phyloP scores from a whole-genome alignment of 176 grass and related monocot genomes.

The Oryza meyeriana region DNA sequence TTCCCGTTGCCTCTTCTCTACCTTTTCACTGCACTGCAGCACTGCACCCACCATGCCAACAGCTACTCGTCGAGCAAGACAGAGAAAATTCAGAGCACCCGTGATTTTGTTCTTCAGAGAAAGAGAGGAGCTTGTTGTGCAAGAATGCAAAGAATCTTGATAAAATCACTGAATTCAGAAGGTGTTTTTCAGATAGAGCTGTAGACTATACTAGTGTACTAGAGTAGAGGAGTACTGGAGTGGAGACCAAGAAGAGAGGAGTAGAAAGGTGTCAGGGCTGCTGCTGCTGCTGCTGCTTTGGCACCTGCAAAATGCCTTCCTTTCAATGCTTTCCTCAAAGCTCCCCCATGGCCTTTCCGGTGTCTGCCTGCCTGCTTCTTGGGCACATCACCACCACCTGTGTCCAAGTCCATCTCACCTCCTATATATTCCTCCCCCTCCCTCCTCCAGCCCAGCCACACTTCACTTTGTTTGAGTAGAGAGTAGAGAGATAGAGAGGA shows the following conservation, averaged over 20 bases:
- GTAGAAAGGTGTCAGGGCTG: not conserved
- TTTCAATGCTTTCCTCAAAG: not conserved
- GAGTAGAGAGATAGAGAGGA: not conserved
- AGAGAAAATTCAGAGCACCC: not conserved
- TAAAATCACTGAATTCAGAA: not conserved
- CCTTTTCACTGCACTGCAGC: no score
- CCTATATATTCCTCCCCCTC: conserved; percentile 29
- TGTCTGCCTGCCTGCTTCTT: conserved; percentile 30
- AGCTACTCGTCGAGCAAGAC: not conserved
- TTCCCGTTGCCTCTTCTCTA: no score
- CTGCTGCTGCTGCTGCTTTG: not conserved
- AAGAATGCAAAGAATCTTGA: not conserved
- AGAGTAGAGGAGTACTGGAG: not conserved
- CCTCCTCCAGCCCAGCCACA: not conserved
- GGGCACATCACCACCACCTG: conserved; percentile 23
- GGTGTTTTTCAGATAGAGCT: no score
- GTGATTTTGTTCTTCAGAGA: not conserved
- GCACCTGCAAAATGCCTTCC: not conserved
- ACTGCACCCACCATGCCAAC: no score
- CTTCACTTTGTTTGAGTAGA: not conserved
- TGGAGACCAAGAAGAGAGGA: not conserved
- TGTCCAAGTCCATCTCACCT: not conserved
- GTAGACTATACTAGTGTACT: not conserved
- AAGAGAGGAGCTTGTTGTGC: not conserved
- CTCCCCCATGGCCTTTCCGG: conserved; percentile 19